Percentiles rank a stretch among this genome's conserved stretches.
phyloP scores from a whole-genome alignment of 305 asterid genomes.

The Fraxinus paxiana region DNA sequence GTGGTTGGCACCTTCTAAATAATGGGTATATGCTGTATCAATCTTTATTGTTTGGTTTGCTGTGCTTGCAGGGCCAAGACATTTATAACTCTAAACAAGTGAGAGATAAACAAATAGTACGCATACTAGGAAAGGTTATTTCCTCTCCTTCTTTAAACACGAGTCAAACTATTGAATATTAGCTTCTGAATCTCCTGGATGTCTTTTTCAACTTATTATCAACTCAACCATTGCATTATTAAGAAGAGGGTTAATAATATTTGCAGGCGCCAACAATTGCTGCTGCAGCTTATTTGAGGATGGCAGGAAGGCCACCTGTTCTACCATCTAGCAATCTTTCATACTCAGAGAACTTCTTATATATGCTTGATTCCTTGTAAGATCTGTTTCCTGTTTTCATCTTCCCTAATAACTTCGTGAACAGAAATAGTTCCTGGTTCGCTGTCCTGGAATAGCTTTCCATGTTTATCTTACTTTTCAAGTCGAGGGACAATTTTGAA shows the following conservation, averaged over 20 bases:
- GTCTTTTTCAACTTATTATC: not conserved
- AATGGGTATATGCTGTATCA: not conserved
- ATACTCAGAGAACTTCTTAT: slow-evolving; percentile 75
- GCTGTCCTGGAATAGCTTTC: not conserved
- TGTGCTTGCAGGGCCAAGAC: slow-evolving; percentile 70
- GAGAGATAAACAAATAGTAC: slow-evolving; percentile 90
- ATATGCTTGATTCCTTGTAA: slow-evolving; percentile 94
- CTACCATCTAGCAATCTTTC: slow-evolving; percentile 84
- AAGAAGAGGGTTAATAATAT: slow-evolving; percentile 19
- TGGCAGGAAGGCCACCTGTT: slow-evolving; percentile 94
- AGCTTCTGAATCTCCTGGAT: not conserved
- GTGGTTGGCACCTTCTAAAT: not conserved
- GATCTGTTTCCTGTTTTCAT: slow-evolving; percentile 27
- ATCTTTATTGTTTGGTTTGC: slow-evolving; percentile 6
- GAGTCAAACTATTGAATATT: not conserved
- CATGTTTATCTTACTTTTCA: slow-evolving; percentile 4
- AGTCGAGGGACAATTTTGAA: slow-evolving; percentile 11
- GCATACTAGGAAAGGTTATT: slow-evolving; percentile 86
- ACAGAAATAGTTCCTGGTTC: slow-evolving; percentile 10
- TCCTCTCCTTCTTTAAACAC: not conserved
- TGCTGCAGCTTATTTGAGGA: slow-evolving; percentile 91
- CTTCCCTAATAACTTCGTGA: not conserved
- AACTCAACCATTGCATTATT: slow-evolving; percentile 3
- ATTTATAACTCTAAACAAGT: slow-evolving; percentile 81
- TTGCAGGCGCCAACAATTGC: slow-evolving; percentile 94